Percentiles rank a stretch among this genome's conserved stretches.
Conservation (phyloP, 768 basidiomycete genomes). For the Rhizopogon vinicolor region DNA sequence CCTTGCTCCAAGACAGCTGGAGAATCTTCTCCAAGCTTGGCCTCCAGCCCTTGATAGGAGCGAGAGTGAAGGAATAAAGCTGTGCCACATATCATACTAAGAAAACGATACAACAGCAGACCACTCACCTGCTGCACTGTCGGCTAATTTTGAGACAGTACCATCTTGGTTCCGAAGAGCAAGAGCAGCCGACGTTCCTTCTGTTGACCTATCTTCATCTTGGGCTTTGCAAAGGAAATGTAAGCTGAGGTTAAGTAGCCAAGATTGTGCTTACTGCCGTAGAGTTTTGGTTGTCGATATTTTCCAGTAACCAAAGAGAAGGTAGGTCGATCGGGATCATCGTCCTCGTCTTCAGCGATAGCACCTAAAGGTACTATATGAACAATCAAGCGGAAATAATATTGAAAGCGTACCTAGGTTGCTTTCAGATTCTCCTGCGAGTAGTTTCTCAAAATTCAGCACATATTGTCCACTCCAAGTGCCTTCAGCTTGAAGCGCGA, state of each 20-base stretch:
- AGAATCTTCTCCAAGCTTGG: constrained; percentile 68
- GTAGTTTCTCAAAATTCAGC: constrained; percentile 65
- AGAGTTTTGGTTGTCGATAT: constrained; percentile 75
- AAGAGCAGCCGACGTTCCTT: constrained; percentile 36
- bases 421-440: constrained; percentile 30
- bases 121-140: constrained; percentile 68
- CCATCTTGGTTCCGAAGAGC: constrained; percentile 62
- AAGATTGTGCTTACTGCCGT: constrained; percentile 33
- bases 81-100: constrained; percentile 27
- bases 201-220: constrained; percentile 10
- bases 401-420: constrained; percentile 4
- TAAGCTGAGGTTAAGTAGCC: not conserved
- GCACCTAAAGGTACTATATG: constrained; percentile 5
- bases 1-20: constrained; percentile 87
- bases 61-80: constrained; percentile 67
- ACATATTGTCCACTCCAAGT: constrained; percentile 78
- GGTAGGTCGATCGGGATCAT: constrained; percentile 60
- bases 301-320: constrained; percentile 87
- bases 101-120: constrained; percentile 2
- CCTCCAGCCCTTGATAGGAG: constrained; percentile 79
- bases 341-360: constrained; percentile 16
- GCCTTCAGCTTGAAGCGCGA: constrained; percentile 68
- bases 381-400: not conserved
- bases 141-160: constrained; percentile 46
- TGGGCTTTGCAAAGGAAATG: constrained; percentile 3